phyloP scores from a whole-genome alignment of 257 asterid species.

The Euphrasia confusa region DNA sequence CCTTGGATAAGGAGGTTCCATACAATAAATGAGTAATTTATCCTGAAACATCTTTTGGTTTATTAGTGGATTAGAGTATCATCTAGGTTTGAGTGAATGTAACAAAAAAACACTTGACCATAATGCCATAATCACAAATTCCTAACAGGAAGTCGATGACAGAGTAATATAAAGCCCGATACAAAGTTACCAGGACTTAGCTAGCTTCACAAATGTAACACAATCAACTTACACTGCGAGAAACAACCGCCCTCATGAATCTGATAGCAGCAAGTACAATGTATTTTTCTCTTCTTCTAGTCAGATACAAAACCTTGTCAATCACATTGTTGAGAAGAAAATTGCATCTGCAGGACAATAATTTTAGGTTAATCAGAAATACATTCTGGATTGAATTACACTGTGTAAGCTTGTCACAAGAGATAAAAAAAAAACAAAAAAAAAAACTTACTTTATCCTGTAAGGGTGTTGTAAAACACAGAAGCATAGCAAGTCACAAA shows the following conservation, averaged over 20 bases:
- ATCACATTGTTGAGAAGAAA: slow-evolving; percentile 82
- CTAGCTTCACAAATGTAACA: slow-evolving; percentile 15
- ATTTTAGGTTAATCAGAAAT: slow-evolving; percentile 11
- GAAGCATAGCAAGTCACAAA: slow-evolving; percentile 92
- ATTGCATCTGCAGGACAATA: slow-evolving; percentile 60
- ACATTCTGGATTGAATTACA: slow-evolving; percentile 7
- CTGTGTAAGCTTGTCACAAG: slow-evolving; percentile 13
- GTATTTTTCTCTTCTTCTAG: slow-evolving; percentile 82
- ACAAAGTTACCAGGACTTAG: not conserved
- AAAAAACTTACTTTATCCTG: slow-evolving; percentile 71
- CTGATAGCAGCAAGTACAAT: slow-evolving; percentile 92
- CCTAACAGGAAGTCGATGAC: not conserved
- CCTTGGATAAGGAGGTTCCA: slow-evolving; percentile 4
- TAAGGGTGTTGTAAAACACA: slow-evolving; percentile 90
- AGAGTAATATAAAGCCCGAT: not conserved
- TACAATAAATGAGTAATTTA: not conserved
- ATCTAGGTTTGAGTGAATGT: not conserved
- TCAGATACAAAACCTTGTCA: slow-evolving; percentile 78
- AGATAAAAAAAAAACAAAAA: slow-evolving; percentile 27
- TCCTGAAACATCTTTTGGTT: slow-evolving; percentile 3
- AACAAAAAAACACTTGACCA: not conserved
- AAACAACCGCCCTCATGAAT: slow-evolving; percentile 75
- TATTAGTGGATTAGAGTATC: slow-evolving; percentile 5
- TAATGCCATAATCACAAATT: not conserved
- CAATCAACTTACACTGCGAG: slow-evolving; percentile 76